Base-by-base conservation (phyloP, 106 monocot genomes). In the Dendrobium catenatum region DNA sequence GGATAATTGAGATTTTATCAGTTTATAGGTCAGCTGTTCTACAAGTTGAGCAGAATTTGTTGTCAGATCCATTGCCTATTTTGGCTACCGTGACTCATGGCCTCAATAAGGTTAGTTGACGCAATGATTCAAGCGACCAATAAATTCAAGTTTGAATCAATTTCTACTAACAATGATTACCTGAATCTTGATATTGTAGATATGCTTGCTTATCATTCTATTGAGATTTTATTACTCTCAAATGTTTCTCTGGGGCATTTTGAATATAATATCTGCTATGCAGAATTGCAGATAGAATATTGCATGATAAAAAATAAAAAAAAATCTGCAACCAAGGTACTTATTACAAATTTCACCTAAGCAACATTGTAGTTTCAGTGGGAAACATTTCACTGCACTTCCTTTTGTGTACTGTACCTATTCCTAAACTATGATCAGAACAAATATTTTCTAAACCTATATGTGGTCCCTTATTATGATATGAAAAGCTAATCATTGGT, bases 1-100 rank as follows among this genome's bases (percentile, higher is more conserved):
- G 99, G 48, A 87, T 99, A 83, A 89, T 88, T 27, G 99, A 99
- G 82, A 87, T 99, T 78, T 84, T 99, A 72, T 95, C 99, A 15
- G 89, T 95, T 74, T 99, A 99, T 51, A 91, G 91, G 77, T 73
- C 99, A 61, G 88, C 91, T 74, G 91, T 99, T 87, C 80, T 99
- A 26, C 92, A 95, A 82, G 91, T 99, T 47, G 95, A 99, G 85
- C 99, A 99, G 86, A 95, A 95, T 75, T 81, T 99, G 79, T 79
- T 99, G 27, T 88, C 95, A 15, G 93, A 99, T 89, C 93, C 93
- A 11, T 47, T 91, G 74, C 99, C 99, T 13, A 93, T 99, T 78
- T 68, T 95, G 73, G 92, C 95, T 41, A 90, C 91, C 0, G 91
- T 99, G 18, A 99, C 95, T 64, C 82, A 85, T 79, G 91, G 99